Evolutionary conservation across 345 rosid species (phyloP).

Genomic region (Camelina laxa): DNA sequence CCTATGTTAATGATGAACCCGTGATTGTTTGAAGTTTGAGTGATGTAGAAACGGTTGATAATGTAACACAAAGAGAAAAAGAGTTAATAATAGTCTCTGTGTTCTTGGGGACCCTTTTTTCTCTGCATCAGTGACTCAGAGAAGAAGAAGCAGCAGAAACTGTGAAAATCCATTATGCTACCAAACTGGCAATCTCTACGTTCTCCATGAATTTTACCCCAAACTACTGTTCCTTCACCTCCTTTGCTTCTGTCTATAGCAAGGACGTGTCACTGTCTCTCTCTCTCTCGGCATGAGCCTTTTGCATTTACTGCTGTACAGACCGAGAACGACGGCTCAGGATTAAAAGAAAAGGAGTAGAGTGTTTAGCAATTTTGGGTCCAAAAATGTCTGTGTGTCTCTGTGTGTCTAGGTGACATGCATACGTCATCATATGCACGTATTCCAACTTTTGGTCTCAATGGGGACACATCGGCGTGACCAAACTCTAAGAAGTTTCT

Average conservation of each 20-base stretch:
- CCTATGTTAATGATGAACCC: constrained; percentile 23
- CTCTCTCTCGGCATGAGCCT: constrained; percentile 35
- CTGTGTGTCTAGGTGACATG: background rate
- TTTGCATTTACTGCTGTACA: constrained; percentile 39
- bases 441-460: constrained; percentile 13
- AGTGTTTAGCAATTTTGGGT: constrained; percentile 22
- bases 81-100: constrained; percentile 22
- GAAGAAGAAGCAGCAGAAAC: constrained; percentile 4
- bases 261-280: constrained; percentile 35
- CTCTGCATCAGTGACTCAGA: constrained; percentile 1
- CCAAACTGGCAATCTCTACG: constrained; percentile 20
- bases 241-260: constrained; percentile 19
- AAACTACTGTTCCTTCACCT: constrained; percentile 24
- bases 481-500: background rate
- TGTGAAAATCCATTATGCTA: constrained; percentile 28
- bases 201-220: constrained; percentile 13
- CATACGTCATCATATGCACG: constrained; percentile 10
- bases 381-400: constrained; percentile 22
- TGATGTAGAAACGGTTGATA: constrained; percentile 1
- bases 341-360: constrained; percentile 27
- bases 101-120: constrained; percentile 23
- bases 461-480: constrained; percentile 7
- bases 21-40: constrained; percentile 18
- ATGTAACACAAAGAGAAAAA: constrained; percentile 26
- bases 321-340: constrained; percentile 38